Evolutionary conservation across 352 stramenopile genomes (phyloP).

Genomic region (Thalassiosira exigua): DNA sequence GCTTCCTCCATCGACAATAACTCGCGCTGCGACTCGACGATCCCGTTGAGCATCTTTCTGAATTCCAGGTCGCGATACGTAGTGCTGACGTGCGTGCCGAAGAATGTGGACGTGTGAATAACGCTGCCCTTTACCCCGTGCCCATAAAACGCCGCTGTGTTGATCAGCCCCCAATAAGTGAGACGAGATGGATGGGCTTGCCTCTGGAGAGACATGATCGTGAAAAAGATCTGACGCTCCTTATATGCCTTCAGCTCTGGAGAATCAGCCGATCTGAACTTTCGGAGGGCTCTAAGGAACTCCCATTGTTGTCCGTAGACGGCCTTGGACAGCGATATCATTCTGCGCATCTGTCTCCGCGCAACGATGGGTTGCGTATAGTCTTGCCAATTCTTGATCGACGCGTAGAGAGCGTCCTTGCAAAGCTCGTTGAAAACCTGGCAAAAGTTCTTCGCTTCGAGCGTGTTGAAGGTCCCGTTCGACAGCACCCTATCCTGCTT

Average conservation of each 20-base stretch:
- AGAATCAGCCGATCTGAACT: not conserved
- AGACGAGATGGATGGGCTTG: not conserved
- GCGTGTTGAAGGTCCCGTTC: conserved; percentile 2
- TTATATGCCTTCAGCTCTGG: not conserved
- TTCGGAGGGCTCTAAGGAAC: conserved; percentile 3
- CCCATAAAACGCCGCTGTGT: conserved; percentile 11
- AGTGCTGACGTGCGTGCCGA: not conserved
- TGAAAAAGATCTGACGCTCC: conserved; percentile 10
- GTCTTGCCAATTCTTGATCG: conserved; percentile 3
- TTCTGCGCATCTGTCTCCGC: not conserved
- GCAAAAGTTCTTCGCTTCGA: not conserved
- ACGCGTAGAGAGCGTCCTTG: not conserved
- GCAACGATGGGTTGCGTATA: conserved; percentile 14
- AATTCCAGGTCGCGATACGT: not conserved
- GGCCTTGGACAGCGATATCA: not conserved
- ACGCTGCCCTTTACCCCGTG: conserved; percentile 7
- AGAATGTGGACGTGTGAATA: not conserved
- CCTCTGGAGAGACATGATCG: conserved; percentile 6
- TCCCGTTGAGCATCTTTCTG: not conserved
- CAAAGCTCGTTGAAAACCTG: conserved; percentile 8
- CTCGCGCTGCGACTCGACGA: not conserved
- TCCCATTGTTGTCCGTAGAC: conserved; percentile 9
- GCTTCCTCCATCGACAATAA: not conserved
- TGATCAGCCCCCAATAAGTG: conserved; percentile 11
- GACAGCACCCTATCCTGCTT: not conserved